Conservation (phyloP, 441 rosid species). For the Mallotus japonicus region DNA sequence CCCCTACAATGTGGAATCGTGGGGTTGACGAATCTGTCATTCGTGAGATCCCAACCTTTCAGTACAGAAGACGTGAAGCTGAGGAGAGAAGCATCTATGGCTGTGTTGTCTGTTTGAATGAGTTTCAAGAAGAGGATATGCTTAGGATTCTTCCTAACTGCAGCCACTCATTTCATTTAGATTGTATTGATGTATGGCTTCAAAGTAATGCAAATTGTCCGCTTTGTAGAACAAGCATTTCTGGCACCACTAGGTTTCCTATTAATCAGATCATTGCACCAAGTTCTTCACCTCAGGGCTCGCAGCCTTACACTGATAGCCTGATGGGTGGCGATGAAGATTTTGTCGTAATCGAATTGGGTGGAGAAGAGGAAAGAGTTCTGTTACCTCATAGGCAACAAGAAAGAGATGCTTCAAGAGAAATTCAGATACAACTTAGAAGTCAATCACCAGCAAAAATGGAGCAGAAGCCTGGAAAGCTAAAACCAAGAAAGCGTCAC, state of each 20-base stretch:
- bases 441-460: slow-evolving; percentile 29
- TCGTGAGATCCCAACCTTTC: slow-evolving; percentile 64
- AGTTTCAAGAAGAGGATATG: slow-evolving; percentile 77
- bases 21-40: slow-evolving; percentile 75
- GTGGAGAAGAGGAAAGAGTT: slow-evolving; percentile 31
- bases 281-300: slow-evolving; percentile 59
- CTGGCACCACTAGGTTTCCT: slow-evolving; percentile 32
- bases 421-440: slow-evolving; percentile 26
- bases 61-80: slow-evolving; percentile 45
- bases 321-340: slow-evolving; percentile 53
- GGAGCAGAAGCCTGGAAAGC: slow-evolving; percentile 30
- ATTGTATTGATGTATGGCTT: slow-evolving; percentile 90
- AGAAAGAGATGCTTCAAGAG: slow-evolving; percentile 33
- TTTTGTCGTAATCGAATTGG: slow-evolving; percentile 68
- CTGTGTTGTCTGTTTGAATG: slow-evolving; percentile 78
- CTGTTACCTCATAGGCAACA: slow-evolving; percentile 36
- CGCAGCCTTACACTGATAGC: slow-evolving; percentile 37
- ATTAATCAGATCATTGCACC: slow-evolving; percentile 46
- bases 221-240: slow-evolving; percentile 70
- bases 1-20: slow-evolving; percentile 42
- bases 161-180: slow-evolving; percentile 71
- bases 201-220: slow-evolving; percentile 86
- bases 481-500: slow-evolving; percentile 40
- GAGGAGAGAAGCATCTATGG: slow-evolving; percentile 39
- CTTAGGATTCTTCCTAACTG: slow-evolving; percentile 72